phyloP scores from a whole-genome alignment of 1,284 basidiomycete genomes.

The Pterulicium gracile region DNA sequence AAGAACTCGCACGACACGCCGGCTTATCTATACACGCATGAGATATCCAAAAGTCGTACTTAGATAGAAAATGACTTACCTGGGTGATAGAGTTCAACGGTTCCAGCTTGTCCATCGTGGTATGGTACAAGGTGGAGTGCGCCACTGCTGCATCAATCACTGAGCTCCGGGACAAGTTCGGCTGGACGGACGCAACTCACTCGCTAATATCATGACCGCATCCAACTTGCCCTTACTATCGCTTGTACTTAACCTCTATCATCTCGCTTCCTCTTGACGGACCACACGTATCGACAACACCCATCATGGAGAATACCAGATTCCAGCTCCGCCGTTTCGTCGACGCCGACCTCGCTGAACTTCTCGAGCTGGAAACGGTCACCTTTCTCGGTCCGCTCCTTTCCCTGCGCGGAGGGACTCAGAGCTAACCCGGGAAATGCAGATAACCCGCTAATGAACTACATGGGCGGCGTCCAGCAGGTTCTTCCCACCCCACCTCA shows the following conservation, averaged over 20 bases:
- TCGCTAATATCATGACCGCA: no score
- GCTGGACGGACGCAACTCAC: no score
- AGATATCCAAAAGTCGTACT: not conserved
- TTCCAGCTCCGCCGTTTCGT: no score
- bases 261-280: no score
- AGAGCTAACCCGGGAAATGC: not conserved
- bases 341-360: not conserved
- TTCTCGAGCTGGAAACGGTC: not conserved
- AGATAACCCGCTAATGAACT: slow-evolving; percentile 1
- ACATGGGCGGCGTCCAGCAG: slow-evolving; percentile 1
- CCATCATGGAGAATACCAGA: no score
- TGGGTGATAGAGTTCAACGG: slow-evolving; percentile 38
- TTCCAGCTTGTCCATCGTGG: slow-evolving; percentile 33
- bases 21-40: slow-evolving; percentile 38
- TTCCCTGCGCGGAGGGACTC: not conserved
- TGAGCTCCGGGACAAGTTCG: no score
- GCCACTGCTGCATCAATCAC: no score
- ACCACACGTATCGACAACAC: no score
- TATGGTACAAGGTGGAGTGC: no score
- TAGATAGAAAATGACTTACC: slow-evolving; percentile 23
- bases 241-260: no score
- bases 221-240: no score
- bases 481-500: not conserved
- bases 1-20: slow-evolving; percentile 51
- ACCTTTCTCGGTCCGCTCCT: not conserved